These are phyloP conservation scores for Neonectria sp. DNA, from an alignment of 2,329 filamentous ascomycete genomes.

Conservation along the genomic window DNA sequence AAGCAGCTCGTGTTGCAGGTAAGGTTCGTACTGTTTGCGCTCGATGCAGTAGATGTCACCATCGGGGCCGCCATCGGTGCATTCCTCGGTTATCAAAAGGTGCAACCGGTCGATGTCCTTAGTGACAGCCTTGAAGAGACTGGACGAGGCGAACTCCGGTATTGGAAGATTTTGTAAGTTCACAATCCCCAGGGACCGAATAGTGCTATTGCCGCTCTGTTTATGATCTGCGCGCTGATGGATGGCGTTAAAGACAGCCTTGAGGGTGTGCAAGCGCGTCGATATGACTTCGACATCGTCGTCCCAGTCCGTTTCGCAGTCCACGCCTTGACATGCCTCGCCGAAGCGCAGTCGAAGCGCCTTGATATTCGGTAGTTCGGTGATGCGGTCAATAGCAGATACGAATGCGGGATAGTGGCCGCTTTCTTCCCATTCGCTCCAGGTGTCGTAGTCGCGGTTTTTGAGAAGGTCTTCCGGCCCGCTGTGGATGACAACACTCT, in stretches of 20 bases:
- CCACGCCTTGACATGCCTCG: background rate
- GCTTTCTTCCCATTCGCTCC: background rate
- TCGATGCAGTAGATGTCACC: constrained; percentile 34
- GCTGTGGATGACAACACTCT: background rate
- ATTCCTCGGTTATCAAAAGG: constrained; percentile 34
- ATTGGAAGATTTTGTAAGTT: constrained; percentile 38
- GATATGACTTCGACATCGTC: background rate
- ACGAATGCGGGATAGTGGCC: background rate
- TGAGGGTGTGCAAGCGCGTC: background rate
- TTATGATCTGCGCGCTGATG: background rate
- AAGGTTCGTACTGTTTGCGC: constrained; percentile 39
- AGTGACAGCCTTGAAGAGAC: constrained; percentile 23
- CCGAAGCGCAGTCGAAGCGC: constrained; percentile 2
- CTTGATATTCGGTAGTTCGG: background rate
- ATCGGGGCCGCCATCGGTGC: constrained; percentile 30
- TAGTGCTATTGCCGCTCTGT: background rate
- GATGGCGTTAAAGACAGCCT: constrained; percentile 11
- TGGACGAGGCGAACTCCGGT: constrained; percentile 24
- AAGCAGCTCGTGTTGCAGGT: constrained; percentile 39
- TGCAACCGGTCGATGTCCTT: constrained; percentile 35
- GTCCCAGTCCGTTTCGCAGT: background rate
- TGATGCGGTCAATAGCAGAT: background rate
- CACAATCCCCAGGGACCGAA: constrained; percentile 2
- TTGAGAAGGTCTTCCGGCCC: background rate
- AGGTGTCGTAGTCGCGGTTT: background rate